Conservation (phyloP, 805 yeast species). For the Ogataea nakhonphanomensis region DNA sequence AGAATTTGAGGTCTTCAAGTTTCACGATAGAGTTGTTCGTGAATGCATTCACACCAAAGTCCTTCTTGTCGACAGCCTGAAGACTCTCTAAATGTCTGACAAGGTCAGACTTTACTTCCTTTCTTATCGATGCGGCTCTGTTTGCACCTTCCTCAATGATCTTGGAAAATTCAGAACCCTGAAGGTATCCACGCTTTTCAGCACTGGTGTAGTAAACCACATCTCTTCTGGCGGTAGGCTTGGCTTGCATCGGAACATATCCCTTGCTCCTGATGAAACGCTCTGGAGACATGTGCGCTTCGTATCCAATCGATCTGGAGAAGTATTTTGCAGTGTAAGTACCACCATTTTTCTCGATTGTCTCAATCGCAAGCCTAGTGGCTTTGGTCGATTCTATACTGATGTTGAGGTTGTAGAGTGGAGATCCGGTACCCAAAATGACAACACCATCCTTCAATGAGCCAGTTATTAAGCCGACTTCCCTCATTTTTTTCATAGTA, state of each 20-base stretch:
- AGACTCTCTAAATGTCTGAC: slow-evolving; percentile 22
- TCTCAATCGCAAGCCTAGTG: slow-evolving; percentile 64
- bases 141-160: slow-evolving; percentile 23
- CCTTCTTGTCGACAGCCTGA: slow-evolving; percentile 1
- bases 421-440: slow-evolving; percentile 64
- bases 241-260: slow-evolving; percentile 76
- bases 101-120: slow-evolving; percentile 21
- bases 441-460: slow-evolving; percentile 76
- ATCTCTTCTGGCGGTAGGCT: slow-evolving; percentile 81
- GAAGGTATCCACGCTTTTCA: slow-evolving; percentile 72
- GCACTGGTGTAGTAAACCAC: slow-evolving; percentile 72
- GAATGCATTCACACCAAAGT: slow-evolving; percentile 22
- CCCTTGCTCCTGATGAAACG: slow-evolving; percentile 68
- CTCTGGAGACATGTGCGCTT: slow-evolving; percentile 75
- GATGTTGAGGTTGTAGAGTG: slow-evolving; percentile 53
- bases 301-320: slow-evolving; percentile 56
- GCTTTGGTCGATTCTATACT: slow-evolving; percentile 83
- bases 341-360: slow-evolving; percentile 73
- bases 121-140: slow-evolving; percentile 5
- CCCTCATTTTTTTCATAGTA: slow-evolving; percentile 73
- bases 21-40: slow-evolving; percentile 21
- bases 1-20: slow-evolving; percentile 25
- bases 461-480: slow-evolving; percentile 70
- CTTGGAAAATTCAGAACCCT: slow-evolving; percentile 36
- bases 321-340: slow-evolving; percentile 70